Evolutionary conservation across 345 rosid species (phyloP), one percentile per base, ranked within the genome.

Genomic region (Schrenkiella parvula): DNA sequence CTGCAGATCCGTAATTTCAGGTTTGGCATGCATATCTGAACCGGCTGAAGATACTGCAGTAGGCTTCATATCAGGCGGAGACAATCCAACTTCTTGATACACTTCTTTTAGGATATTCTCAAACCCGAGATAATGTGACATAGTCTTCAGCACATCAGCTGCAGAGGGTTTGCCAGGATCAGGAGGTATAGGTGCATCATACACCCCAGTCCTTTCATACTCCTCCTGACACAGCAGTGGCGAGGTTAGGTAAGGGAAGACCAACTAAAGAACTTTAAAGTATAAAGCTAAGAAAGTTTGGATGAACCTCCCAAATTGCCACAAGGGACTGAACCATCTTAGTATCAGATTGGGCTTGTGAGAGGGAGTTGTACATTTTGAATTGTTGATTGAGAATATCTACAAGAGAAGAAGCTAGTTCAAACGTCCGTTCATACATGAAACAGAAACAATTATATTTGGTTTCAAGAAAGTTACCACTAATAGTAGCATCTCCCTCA

Each of bases 221-320:
- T 93, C 98, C 74, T 89, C 96, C 98, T 93, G 80, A 39, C 71
- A 71, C 55, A 76, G 25, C 72, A 68, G 25, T 41, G 35, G 31
- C 9, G 46, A 57, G 68, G 6, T 59, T 67, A n/a, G 64, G 71
- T 19, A 64, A 76, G 47, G 67, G 54, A 78, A 58, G 68, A 7
- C 25, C 28, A 64, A 52, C 42, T 56, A 59, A 63, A 42, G 61
- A 51, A 11, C 52, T 38, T 19, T 32, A 65, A 66, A 10, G 10
- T 28, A 53, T 31, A 52, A 64, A 26, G 34, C 63, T 26, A 44
- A 59, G 25, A 55, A 46, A 47, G 56, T 61, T 43, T 60, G 66
- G 79, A 39, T 75, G 76, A 72, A 93, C 99, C 99, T 93, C 95
- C 99, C 99, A 93, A 63, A 93, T 89, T 25, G 99, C 95, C 79